Evolutionary conservation across 225 moss, liverwort and hornwort genomes (phyloP).

Genomic region (Asterella californica): DNA sequence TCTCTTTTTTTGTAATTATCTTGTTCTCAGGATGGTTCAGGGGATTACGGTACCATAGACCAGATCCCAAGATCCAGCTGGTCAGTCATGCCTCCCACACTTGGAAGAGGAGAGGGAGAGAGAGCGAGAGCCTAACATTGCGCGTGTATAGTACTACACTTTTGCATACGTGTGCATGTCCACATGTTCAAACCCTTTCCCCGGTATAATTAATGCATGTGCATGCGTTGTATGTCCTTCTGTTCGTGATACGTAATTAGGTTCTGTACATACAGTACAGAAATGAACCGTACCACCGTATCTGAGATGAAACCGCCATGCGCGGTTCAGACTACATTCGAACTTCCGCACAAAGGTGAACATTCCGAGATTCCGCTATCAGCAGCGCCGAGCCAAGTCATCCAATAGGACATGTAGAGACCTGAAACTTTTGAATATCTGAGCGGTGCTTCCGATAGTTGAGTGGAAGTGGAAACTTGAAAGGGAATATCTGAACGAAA

Average conservation of each 20-base stretch:
- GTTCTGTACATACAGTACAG: too few relatives aligned
- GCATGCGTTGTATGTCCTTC: neutral
- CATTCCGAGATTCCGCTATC: too few relatives aligned
- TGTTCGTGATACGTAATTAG: neutral
- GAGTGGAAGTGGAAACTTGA: too few relatives aligned
- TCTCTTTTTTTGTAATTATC: neutral
- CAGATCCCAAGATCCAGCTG: neutral
- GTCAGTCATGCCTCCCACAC: neutral
- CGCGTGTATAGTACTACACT: neutral
- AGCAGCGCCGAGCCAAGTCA: too few relatives aligned
- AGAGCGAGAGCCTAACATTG: neutral
- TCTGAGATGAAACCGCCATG: too few relatives aligned
- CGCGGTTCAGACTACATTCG: too few relatives aligned
- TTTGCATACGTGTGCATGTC: neutral
- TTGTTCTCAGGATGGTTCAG: neutral
- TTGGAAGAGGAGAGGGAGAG: neutral
- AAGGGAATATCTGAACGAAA: too few relatives aligned
- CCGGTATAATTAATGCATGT: neutral
- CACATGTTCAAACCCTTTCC: neutral
- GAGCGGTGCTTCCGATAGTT: too few relatives aligned
- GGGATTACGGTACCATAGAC: neutral
- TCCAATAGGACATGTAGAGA: too few relatives aligned
- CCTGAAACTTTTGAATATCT: too few relatives aligned
- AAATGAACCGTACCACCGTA: too few relatives aligned
- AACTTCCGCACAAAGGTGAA: too few relatives aligned